Conservation (phyloP, 83 land plant genomes). For the Larix sibirica region DNA sequence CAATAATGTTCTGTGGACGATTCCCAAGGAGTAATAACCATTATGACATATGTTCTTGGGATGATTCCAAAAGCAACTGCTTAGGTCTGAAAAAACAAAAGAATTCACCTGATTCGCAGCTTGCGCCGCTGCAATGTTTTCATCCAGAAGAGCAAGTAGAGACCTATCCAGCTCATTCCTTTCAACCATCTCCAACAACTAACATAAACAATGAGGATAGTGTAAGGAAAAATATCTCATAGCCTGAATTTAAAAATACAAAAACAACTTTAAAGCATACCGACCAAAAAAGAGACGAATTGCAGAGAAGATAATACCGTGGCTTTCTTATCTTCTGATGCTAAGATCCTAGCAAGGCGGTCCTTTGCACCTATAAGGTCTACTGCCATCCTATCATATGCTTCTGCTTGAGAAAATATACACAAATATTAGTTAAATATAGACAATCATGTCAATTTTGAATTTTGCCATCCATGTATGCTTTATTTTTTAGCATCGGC, state of each 20-base stretch:
- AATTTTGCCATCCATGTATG: background rate
- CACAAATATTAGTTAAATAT: slow-evolving; percentile 1
- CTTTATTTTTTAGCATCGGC: background rate
- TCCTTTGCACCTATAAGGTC: slow-evolving; percentile 74
- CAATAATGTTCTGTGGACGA: background rate
- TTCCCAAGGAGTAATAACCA: background rate
- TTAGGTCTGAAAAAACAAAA: background rate
- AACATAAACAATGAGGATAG: background rate
- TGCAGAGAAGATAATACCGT: slow-evolving; percentile 47
- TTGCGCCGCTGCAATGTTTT: slow-evolving; percentile 85
- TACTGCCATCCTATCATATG: slow-evolving; percentile 77
- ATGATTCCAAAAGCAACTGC: background rate
- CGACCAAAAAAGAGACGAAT: background rate
- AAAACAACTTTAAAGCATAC: background rate
- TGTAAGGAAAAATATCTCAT: background rate
- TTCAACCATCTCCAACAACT: slow-evolving; percentile 92
- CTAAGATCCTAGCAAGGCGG: slow-evolving; percentile 60
- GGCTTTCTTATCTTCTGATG: slow-evolving; percentile 75
- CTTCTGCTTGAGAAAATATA: slow-evolving; percentile 59
- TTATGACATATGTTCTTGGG: too few species aligned
- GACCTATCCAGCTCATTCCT: slow-evolving; percentile 77
- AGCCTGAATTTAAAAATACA: background rate
- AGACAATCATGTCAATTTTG: background rate
- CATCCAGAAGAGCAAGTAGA: slow-evolving; percentile 79
- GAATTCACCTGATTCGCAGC: slow-evolving; percentile 62